A percentile compares a stretch with the other conserved stretches of the same genome.
These are phyloP conservation scores for baker's yeast (Saccharomyces cerevisiae) DNA, from an alignment of 805 yeast genomes.

Conservation along the genomic window DNA sequence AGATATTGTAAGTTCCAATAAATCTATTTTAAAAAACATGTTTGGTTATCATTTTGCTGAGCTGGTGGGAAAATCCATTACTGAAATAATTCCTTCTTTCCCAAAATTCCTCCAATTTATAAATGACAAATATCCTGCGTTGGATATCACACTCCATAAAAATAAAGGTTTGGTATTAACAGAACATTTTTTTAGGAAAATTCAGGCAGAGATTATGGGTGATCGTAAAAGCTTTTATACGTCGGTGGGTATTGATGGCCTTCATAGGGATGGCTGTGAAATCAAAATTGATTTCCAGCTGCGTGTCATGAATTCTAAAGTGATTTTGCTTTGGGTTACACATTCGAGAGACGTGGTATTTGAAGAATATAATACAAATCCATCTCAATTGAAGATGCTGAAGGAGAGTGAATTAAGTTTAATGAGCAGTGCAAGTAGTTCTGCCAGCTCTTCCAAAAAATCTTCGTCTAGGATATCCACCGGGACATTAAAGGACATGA, in stretches of 20 bases:
- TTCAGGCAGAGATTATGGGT: slow-evolving; percentile 40
- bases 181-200: slow-evolving; percentile 80
- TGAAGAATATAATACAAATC: slow-evolving; percentile 29
- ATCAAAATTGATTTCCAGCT: slow-evolving; percentile 73
- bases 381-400: slow-evolving; percentile 35
- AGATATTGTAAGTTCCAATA: slow-evolving; percentile 57
- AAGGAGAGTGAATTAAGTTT: slow-evolving; percentile 32
- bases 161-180: slow-evolving; percentile 70
- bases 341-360: slow-evolving; percentile 50
- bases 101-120: slow-evolving; percentile 31
- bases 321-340: slow-evolving; percentile 75
- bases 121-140: slow-evolving; percentile 30
- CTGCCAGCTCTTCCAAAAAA: slow-evolving; percentile 22
- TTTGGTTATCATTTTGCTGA: slow-evolving; percentile 52
- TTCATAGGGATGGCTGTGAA: slow-evolving; percentile 59
- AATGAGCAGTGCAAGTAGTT: slow-evolving; percentile 23
- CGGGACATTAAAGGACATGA: slow-evolving; percentile 12
- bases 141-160: slow-evolving; percentile 34
- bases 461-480: slow-evolving; percentile 18
- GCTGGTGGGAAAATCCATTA: slow-evolving; percentile 39
- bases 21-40: slow-evolving; percentile 65
- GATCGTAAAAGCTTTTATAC: slow-evolving; percentile 45
- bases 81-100: slow-evolving; percentile 55
- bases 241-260: slow-evolving; percentile 61
- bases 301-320: slow-evolving; percentile 52